These are phyloP conservation scores for Aurifilum marmelostoma DNA, from an alignment of 2,329 filamentous ascomycete species.

Conservation along the genomic window DNA sequence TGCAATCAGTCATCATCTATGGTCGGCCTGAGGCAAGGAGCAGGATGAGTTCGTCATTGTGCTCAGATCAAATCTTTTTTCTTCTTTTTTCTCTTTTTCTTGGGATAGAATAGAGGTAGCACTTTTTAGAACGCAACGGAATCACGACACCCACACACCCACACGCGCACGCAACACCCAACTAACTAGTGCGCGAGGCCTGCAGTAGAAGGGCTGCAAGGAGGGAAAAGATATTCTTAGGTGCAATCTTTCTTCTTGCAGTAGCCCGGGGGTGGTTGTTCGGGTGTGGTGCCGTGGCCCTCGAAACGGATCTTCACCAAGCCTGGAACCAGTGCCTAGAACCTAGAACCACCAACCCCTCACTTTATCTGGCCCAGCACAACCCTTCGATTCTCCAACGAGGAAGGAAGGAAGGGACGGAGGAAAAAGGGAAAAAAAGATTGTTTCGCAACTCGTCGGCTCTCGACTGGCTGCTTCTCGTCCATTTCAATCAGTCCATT, in stretches of 20 bases:
- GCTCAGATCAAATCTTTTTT: too few species aligned
- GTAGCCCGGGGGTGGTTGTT: neutral
- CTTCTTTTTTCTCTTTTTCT: too few species aligned
- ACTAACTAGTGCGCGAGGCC: neutral
- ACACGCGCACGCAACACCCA: too few species aligned
- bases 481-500: neutral
- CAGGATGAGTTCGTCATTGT: neutral
- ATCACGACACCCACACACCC: too few species aligned
- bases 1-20: neutral
- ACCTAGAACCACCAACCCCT: neutral
- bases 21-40: neutral
- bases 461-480: neutral
- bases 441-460: neutral
- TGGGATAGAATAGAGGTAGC: too few species aligned
- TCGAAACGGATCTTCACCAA: conserved; percentile 1
- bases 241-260: neutral
- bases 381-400: neutral
- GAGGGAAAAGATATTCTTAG: neutral
- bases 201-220: neutral
- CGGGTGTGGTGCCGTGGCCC: conserved; percentile 3
- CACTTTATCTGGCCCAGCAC: neutral
- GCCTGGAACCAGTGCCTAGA: neutral
- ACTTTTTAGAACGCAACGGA: neutral
- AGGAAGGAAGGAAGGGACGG: too few species aligned
- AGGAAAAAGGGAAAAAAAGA: too few species aligned